Base-by-base conservation (phyloP, 2,329 filamentous ascomycete genomes). In the Phialocephala subalpina region DNA sequence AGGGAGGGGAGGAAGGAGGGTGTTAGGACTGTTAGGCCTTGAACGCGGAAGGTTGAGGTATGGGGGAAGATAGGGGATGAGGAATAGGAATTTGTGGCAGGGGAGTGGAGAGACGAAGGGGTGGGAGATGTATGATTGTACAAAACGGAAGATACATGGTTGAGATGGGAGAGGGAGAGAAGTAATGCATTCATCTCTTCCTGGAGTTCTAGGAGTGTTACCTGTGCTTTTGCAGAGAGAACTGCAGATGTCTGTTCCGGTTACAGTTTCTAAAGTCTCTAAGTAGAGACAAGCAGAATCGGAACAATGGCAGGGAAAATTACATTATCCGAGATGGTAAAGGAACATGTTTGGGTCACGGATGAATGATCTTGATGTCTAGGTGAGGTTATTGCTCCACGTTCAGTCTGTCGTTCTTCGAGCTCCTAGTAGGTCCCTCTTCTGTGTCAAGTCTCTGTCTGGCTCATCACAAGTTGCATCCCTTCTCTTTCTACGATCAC, bases 1-100 rank as follows among this genome's bases (percentile, higher is more conserved):
- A 73, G 72, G 67, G 70, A 69, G 45, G 72, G 71, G 22, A 75
- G 72, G 69, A 75, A 72, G 69, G 74, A 75, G 58, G 73, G 74
- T 27, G 59, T 75, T 58, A 70, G 74, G 64, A 63, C 73, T 57
- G 67, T 71, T n/a, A 69, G 74, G 70, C 69, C 70, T 38, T 74
- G 53, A 56, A 35, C 42, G 35, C 33, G 33, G 27, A 20, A 63
- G 36, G 9, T 59, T 56, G 38, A 33, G 47, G 36, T 45, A 47
- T 53, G n/a, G 11, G 62, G 20, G 29, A 27, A 45, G 53, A 36
- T n/a, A n/a, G n/a, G n/a, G 62, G 33, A 16, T 14, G 45, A 38
- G 45, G 60, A 36, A 14, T 58, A 49, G 27, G 47, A 58, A n/a
- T n/a, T n/a, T n/a, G 42, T 52, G 35, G 27, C 29, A 55, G 27